These are phyloP conservation scores for Daldinia loculata DNA, from an alignment of 495 filamentous ascomycete genomes.

Conservation along the genomic window DNA sequence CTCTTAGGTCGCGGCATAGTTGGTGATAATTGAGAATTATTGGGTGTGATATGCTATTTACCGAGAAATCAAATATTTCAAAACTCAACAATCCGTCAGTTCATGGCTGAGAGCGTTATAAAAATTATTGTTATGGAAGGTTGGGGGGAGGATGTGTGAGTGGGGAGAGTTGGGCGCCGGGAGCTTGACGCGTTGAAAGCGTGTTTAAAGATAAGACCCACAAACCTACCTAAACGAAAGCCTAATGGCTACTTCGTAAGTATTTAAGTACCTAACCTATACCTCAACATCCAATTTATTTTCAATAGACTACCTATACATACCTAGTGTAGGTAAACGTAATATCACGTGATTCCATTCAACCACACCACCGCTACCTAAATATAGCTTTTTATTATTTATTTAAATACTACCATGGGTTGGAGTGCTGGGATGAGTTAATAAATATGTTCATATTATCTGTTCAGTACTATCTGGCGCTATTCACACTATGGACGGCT, in stretches of 20 bases:
- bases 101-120: neutral
- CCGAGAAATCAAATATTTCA: neutral
- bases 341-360: too few species aligned
- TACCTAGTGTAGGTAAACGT: too few species aligned
- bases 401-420: too few species aligned
- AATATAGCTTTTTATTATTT: too few species aligned
- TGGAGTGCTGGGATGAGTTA: too few species aligned
- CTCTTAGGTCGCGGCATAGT: slow-evolving; percentile 57
- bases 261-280: neutral
- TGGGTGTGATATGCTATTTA: neutral
- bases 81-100: neutral
- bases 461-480: too few species aligned
- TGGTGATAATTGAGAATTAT: neutral
- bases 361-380: too few species aligned
- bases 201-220: slow-evolving; percentile 24
- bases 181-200: slow-evolving; percentile 43
- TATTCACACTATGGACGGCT: too few species aligned
- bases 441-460: too few species aligned
- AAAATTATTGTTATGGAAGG: slow-evolving; percentile 12
- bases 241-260: neutral
- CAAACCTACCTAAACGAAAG: neutral
- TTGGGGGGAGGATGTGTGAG: neutral
- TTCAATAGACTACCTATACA: too few species aligned
- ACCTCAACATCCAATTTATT: neutral
- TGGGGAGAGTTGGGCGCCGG: slow-evolving; percentile 14